Evolutionary conservation across 768 basidiomycete species (phyloP).

Genomic region (Suillus paluster): DNA sequence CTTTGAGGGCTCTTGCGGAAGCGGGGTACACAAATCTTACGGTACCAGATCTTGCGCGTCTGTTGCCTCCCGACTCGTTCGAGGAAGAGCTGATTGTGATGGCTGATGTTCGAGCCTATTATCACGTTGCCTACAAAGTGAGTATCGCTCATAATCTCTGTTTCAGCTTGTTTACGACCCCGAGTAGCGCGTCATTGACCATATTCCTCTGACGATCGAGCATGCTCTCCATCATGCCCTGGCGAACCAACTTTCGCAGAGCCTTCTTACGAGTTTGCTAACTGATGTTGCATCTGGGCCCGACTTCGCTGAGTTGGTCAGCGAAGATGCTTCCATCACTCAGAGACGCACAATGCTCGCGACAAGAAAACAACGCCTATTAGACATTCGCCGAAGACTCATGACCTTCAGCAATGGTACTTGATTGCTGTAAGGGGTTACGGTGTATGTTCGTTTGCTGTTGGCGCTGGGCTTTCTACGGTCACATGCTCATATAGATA

Average conservation of each 20-base stretch:
- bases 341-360: conserved; percentile 39
- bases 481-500: background rate
- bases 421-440: background rate
- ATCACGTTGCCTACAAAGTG: conserved; percentile 54
- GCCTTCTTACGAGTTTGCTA: conserved; percentile 41
- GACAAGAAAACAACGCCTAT: conserved; percentile 39
- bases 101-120: conserved; percentile 54
- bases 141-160: conserved; percentile 9
- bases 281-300: conserved; percentile 17
- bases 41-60: conserved; percentile 20
- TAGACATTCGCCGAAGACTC: conserved; percentile 44
- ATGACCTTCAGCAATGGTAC: conserved; percentile 22
- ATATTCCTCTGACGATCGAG: conserved; percentile 55
- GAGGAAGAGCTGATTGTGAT: conserved; percentile 48
- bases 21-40: conserved; percentile 30
- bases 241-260: conserved; percentile 37
- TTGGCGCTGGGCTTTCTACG: background rate
- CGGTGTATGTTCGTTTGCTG: background rate
- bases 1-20: conserved; percentile 35
- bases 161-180: background rate
- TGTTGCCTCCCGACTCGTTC: conserved; percentile 23
- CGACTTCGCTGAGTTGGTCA: conserved; percentile 38
- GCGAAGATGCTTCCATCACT: conserved; percentile 48
- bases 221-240: conserved; percentile 47
- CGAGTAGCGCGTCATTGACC: conserved; percentile 57